Conservation (phyloP, 805 yeast genomes). For the Sungouiozyma ichnusensis region DNA sequence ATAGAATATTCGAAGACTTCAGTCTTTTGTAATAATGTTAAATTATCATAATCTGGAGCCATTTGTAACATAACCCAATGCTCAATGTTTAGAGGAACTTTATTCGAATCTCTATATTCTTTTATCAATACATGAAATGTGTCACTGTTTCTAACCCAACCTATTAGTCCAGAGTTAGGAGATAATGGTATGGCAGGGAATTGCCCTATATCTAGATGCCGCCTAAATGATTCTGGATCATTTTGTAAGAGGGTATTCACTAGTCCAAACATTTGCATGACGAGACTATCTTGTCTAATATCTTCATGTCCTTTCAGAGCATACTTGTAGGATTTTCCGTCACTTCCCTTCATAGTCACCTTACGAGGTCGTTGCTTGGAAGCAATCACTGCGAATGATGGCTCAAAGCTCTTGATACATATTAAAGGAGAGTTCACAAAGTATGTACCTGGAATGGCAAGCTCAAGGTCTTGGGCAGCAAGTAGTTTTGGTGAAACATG, state of each 20-base stretch:
- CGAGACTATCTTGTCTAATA: slow-evolving; percentile 92
- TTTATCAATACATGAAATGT: slow-evolving; percentile 89
- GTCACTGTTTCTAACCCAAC: slow-evolving; percentile 97
- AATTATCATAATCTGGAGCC: slow-evolving; percentile 90
- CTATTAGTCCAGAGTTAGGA: slow-evolving; percentile 91
- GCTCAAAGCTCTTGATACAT: slow-evolving; percentile 65
- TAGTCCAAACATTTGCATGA: slow-evolving; percentile 93
- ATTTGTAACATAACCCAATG: slow-evolving; percentile 93
- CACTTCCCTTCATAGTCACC: slow-evolving; percentile 69
- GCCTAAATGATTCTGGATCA: slow-evolving; percentile 91
- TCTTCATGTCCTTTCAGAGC: slow-evolving; percentile 93
- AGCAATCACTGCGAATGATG: slow-evolving; percentile 74
- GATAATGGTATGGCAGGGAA: slow-evolving; percentile 92
- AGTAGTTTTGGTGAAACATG: slow-evolving; percentile 87
- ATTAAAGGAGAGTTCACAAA: slow-evolving; percentile 73
- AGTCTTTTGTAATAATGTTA: slow-evolving; percentile 82
- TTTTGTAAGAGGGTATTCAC: slow-evolving; percentile 82
- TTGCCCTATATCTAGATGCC: slow-evolving; percentile 87
- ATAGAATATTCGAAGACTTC: slow-evolving; percentile 94
- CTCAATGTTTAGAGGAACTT: slow-evolving; percentile 81
- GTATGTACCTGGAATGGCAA: slow-evolving; percentile 93
- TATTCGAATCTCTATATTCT: slow-evolving; percentile 86
- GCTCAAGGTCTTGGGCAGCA: slow-evolving; percentile 64
- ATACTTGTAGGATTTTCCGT: slow-evolving; percentile 83
- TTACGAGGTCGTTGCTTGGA: slow-evolving; percentile 95